Evolutionary conservation across 306 rosid genomes (phyloP), one percentile per base, ranked within the genome.

Genomic region (Oemleria cerasiformis): DNA sequence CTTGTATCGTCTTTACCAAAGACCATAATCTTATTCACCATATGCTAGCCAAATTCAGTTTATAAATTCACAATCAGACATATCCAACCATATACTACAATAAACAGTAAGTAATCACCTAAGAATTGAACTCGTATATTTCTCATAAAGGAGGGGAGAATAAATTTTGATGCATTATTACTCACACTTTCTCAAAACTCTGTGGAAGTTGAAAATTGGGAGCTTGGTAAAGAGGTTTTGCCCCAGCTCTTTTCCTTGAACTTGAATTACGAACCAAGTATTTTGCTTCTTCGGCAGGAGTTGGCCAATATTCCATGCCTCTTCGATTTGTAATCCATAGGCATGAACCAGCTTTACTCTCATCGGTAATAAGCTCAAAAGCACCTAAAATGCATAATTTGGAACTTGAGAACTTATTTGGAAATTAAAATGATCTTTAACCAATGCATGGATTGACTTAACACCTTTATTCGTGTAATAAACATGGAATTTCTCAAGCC

Each of bases 281-380:
- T 75, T 91, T 94, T 39, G 81, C 79, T 86, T 83, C 83, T 84
- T 91, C 98, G 30, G 70, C 41, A 34, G 96, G 86, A 65, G 88
- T 80, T 19, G 98, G 98, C 98, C 97, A 94, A 84, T 94, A 94
- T 83, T 94, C 91, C 67, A 87, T 71, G 76, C 98, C 98, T 68
- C 90, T 88, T 39, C 98, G 98, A 72, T 84, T 89, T 56, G 98
- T 86, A 77, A 91, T 89, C 98, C 98, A 91, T 25, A 91, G 84
- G 84, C 98, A 94, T 34, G 88, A 78, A 72, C 97, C 98, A 67
- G 97, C 98, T 87, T 87, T 91, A 72, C 83, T 87, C 76, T 88
- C 97, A 79, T 94, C 91, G 51, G 62, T 86, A 77, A 94, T 89
- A 58, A 94, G 91, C 84, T 91, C 92, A 73, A 94, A 91, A 49